Base-by-base conservation (phyloP, 768 basidiomycete species). In the Mycena vulgaris region DNA sequence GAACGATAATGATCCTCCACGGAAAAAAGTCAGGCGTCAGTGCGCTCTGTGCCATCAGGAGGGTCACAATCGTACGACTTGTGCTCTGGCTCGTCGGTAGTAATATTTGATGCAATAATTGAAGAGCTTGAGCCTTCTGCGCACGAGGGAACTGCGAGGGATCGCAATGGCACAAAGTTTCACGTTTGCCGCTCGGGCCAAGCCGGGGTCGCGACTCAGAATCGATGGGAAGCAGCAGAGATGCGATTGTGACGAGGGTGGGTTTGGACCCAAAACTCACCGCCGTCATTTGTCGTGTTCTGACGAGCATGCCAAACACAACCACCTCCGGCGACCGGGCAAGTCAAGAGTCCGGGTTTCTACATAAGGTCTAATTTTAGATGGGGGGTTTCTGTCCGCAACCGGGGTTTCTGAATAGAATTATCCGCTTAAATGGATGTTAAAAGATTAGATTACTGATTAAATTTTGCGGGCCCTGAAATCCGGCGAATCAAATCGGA, bases 1-100 rank as follows among this genome's bases (percentile, higher is more conserved):
- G 57, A 55, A 56, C 19, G 51, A 21, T 27, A 25, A 63, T 5
- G 28, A 37, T 9, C 65, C 25, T 11, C 45, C 5, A n/a, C 45
- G 48, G 19, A 74, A 61, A 16, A 63, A 45, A 21, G 51, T 33
- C 21, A 64, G 1, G 39, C 51, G 60, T n/a, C 69, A 66, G 37
- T 76, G 72, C 55, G 63, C 66, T n/a, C 31, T 71, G 17, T 76
- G 74, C 62, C 66, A 59, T 19, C 28, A 66, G 16, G 42, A 49
- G n/a, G 75, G 74, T 3, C 74, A 76, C 35, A 75, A 67, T 39
- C 71, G 70, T 23, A 35, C 72, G 17, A 74, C 62, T 25, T 74
- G 73, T 47, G 51, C 59, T 6, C 70, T 65, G n/a, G 27, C 33
- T n/a, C 39, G 33, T 13, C 7, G 16, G 33, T 51, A 63, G 45